Evolutionary conservation across 345 rosid species (phyloP).

Genomic region (Eucalyptus erythrocorys): DNA sequence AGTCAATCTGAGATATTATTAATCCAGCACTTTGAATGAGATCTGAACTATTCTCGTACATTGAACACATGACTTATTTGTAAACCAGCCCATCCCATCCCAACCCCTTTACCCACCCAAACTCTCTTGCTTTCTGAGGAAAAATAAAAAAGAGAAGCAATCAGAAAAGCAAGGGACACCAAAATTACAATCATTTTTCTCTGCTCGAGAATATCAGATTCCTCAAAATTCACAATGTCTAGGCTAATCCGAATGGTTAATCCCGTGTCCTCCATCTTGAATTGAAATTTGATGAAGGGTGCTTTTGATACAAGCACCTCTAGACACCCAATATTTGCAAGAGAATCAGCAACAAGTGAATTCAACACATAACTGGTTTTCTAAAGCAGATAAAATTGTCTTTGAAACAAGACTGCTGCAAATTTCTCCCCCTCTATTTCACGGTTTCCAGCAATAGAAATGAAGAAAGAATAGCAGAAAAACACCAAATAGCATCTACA

Average conservation of each 20-base stretch:
- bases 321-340: not conserved
- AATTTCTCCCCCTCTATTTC: not conserved
- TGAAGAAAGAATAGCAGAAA: not conserved
- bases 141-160: not conserved
- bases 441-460: not conserved
- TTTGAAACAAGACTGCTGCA: not conserved
- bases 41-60: not conserved
- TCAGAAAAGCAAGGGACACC: not conserved
- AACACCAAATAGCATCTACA: not conserved
- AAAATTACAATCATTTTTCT: too few relatives aligned
- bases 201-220: not conserved
- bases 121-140: not conserved
- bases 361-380: not conserved
- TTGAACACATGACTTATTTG: not conserved
- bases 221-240: not conserved
- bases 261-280: not conserved
- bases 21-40: not conserved
- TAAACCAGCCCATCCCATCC: not conserved
- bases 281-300: not conserved
- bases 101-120: not conserved
- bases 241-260: not conserved
- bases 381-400: not conserved
- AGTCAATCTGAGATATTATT: not conserved
- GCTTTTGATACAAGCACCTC: not conserved
- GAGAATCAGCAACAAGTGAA: not conserved